Base-by-base conservation (phyloP, 2,329 filamentous ascomycete species). In the Hysterium pulicare region DNA sequence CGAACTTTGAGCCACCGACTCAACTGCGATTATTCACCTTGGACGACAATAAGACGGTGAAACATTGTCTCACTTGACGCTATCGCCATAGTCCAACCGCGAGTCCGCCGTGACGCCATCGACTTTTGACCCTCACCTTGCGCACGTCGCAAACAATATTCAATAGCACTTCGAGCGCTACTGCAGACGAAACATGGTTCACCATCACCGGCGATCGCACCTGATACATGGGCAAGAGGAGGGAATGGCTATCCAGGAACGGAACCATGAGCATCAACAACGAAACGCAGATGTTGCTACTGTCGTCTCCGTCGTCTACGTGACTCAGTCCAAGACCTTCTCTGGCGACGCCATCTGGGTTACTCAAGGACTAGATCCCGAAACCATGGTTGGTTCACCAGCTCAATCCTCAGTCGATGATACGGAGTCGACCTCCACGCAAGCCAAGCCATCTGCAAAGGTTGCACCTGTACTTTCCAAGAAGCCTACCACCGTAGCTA, bases 241-340 rank as follows among this genome's bases (percentile, higher is more conserved):
- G n/a, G 7, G 5, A 38, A 38, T 31, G 13, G 28, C 28, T 11
- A 31, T 16, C 28, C 33, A 50, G 19, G 40, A 49, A 16, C 35
- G 49, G 4, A 38, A 49, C 23, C 44, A 41, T 2, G 44, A 41
- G 2, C 13, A 47, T 15, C 37, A 46, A 16, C 38, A 28, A 9
- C 10, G 30, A 20, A 15, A 46, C 21, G 34, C 50, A 13, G 44
- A 50, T 33, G 33, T 54, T 46, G 54, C 53, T 15, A 71, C 68
- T 2, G 53, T 70, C 37, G 58, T 71, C 9, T 64, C 65, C 1
- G 61, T 76, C 31, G 69, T 80, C 32, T 76, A 79, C 57, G 68
- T 78, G 34, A 80, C 77, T 0, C 67, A 73, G 22, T 53, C 69
- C 17, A 68, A 73, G 41, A 79, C 77, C 30, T 81, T 79, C 49